Percentiles rank a stretch among this genome's conserved stretches.
phyloP scores from a whole-genome alignment of 2,329 filamentous ascomycete genomes.

The Verticillium isaacii region DNA sequence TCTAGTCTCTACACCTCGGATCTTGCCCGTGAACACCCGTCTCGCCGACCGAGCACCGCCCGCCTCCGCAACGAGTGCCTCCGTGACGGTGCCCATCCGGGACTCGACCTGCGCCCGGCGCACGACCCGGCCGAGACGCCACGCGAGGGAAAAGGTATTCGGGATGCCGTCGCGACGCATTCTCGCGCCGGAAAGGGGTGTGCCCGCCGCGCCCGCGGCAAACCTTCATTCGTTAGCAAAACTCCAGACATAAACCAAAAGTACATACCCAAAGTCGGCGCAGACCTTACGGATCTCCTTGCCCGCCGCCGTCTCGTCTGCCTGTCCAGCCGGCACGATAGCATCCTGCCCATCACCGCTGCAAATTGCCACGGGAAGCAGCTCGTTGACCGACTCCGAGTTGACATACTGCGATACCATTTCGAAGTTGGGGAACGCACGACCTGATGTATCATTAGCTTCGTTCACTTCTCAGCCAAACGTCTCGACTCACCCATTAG shows the following conservation, averaged over 20 bases:
- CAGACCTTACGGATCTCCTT: slow-evolving; percentile 19
- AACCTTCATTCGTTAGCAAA: slow-evolving; percentile 20
- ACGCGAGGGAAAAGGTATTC: slow-evolving; percentile 31
- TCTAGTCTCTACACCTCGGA: slow-evolving; percentile 27
- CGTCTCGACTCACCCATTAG: slow-evolving; percentile 25
- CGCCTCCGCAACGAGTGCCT: slow-evolving; percentile 31
- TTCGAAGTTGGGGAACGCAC: slow-evolving; percentile 20
- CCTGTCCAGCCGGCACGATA: slow-evolving; percentile 15
- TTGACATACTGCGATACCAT: slow-evolving; percentile 23
- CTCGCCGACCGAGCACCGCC: slow-evolving; percentile 22
- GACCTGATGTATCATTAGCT: slow-evolving; percentile 6
- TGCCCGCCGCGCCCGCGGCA: slow-evolving; percentile 27
- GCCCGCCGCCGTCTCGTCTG: slow-evolving; percentile 13
- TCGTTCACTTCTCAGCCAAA: neutral
- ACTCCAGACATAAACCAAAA: too few relatives aligned
- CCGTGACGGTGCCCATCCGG: slow-evolving; percentile 32
- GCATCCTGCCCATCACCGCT: slow-evolving; percentile 16
- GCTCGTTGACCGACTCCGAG: slow-evolving; percentile 19
- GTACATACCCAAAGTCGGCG: slow-evolving; percentile 20
- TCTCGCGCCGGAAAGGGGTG: slow-evolving; percentile 24
- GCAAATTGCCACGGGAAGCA: slow-evolving; percentile 18
- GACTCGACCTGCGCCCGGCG: slow-evolving; percentile 37
- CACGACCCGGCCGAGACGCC: slow-evolving; percentile 45
- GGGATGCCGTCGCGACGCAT: slow-evolving; percentile 26
- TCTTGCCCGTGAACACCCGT: slow-evolving; percentile 21